Conservation (phyloP, 2,329 filamentous ascomycete species). For the Drechslerella dactyloides region DNA sequence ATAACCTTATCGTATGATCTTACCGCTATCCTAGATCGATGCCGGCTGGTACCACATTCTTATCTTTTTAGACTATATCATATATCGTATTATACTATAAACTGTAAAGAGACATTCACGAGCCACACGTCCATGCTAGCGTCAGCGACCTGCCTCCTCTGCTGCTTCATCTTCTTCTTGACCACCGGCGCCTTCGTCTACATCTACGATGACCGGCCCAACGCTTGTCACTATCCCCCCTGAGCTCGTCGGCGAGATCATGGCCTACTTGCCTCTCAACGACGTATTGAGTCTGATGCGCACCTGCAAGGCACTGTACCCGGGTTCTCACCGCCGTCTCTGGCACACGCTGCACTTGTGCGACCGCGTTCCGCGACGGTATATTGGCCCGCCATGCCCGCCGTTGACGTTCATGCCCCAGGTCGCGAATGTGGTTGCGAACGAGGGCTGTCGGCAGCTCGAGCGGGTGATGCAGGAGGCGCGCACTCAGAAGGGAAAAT, state of each 20-base stretch:
- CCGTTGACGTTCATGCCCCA: conserved; percentile 38
- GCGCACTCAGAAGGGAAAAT: not conserved
- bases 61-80: too few relatives aligned
- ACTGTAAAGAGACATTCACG: too few relatives aligned
- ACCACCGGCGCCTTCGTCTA: too few relatives aligned
- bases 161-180: too few relatives aligned
- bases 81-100: too few relatives aligned
- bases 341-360: conserved; percentile 40
- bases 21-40: too few relatives aligned
- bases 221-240: conserved; percentile 10
- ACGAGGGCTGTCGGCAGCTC: conserved; percentile 28
- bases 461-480: conserved; percentile 20
- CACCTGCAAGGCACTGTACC: conserved; percentile 40
- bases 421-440: conserved; percentile 21
- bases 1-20: too few relatives aligned
- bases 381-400: conserved; percentile 35
- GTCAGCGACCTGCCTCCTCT: too few relatives aligned
- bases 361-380: conserved; percentile 30
- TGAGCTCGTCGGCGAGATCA: conserved; percentile 24
- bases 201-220: not conserved
- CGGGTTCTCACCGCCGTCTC: conserved; percentile 25
- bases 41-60: too few relatives aligned
- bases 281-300: conserved; percentile 28
- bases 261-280: conserved; percentile 24
- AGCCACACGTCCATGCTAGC: too few relatives aligned